These are phyloP conservation scores for Gymnopus androsaceus DNA, from an alignment of 1,284 basidiomycete genomes.

Conservation along the genomic window DNA sequence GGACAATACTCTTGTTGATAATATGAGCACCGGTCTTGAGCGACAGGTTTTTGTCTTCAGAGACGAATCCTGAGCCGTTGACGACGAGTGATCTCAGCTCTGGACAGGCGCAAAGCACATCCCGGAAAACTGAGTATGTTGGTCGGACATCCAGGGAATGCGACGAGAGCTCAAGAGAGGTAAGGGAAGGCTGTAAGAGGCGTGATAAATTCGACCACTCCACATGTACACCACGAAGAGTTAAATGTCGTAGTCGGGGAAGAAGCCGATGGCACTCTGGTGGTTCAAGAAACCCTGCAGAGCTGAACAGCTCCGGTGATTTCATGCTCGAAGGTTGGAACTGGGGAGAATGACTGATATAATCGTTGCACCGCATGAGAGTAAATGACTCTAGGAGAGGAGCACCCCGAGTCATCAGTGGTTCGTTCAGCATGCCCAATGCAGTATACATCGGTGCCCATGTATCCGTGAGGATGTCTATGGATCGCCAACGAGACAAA, in stretches of 20 bases:
- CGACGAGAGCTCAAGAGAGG: conserved; percentile 45
- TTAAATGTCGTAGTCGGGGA: conserved; percentile 43
- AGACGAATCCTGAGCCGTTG: conserved; percentile 41
- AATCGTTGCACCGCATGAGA: conserved; percentile 60
- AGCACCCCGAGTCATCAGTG: conserved; percentile 35
- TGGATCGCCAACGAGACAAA: conserved; percentile 49
- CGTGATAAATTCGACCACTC: conserved; percentile 42
- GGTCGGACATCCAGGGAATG: conserved; percentile 51
- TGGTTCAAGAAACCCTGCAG: conserved; percentile 26
- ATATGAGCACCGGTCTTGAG: conserved; percentile 28
- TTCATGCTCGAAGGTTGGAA: conserved; percentile 45
- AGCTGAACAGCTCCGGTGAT: conserved; percentile 34
- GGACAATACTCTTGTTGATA: conserved; percentile 18
- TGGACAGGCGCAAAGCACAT: conserved; percentile 38
- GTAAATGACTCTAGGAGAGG: conserved; percentile 50
- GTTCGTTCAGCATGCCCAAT: conserved; percentile 41
- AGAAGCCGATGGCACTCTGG: conserved; percentile 22
- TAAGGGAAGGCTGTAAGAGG: conserved; percentile 27
- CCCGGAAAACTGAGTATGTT: conserved; percentile 39
- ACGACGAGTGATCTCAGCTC: conserved; percentile 43
- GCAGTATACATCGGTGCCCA: conserved; percentile 53
- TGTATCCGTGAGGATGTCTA: conserved; percentile 53
- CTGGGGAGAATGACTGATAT: conserved; percentile 42
- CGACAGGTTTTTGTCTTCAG: conserved; percentile 14
- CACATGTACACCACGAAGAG: conserved; percentile 51